Percentiles rank a stretch among this genome's conserved stretches.
Evolutionary conservation across 2,329 filamentous ascomycete species (phyloP).

Genomic region (Colletotrichum paranaense): DNA sequence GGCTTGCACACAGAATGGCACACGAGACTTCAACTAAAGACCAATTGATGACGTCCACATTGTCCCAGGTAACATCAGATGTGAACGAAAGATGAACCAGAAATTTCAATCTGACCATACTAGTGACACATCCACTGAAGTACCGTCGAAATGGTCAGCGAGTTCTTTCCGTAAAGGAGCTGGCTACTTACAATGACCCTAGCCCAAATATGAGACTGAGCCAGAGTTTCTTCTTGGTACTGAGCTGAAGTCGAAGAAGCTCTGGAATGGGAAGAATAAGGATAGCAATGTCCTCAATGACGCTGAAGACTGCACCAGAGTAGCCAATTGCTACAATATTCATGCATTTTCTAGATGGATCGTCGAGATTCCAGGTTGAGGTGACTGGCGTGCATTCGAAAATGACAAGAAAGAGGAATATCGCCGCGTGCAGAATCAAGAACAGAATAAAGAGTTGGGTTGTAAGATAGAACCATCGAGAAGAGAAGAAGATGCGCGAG

Average conservation of each 20-base stretch:
- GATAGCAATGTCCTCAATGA: background rate
- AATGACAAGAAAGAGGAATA: background rate
- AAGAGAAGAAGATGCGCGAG: background rate
- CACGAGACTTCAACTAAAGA: background rate
- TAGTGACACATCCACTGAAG: background rate
- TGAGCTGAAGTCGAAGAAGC: background rate
- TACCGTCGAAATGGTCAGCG: background rate
- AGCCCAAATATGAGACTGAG: background rate
- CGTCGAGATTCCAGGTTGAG: background rate
- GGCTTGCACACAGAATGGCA: background rate
- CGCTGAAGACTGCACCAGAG: background rate
- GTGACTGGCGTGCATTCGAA: background rate
- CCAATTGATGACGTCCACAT: background rate
- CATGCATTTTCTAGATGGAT: background rate
- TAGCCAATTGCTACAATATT: background rate
- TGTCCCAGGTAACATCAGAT: background rate
- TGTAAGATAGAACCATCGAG: background rate
- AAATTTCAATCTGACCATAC: background rate
- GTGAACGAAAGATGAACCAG: background rate
- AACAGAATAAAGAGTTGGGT: background rate
- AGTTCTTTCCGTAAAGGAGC: background rate
- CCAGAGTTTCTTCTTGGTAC: background rate
- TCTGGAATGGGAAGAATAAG: background rate
- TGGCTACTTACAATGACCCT: background rate
- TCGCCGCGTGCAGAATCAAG: background rate